Evolutionary conservation across 352 stramenopile genomes (phyloP).

Genomic region (Pythium plurisporium): DNA sequence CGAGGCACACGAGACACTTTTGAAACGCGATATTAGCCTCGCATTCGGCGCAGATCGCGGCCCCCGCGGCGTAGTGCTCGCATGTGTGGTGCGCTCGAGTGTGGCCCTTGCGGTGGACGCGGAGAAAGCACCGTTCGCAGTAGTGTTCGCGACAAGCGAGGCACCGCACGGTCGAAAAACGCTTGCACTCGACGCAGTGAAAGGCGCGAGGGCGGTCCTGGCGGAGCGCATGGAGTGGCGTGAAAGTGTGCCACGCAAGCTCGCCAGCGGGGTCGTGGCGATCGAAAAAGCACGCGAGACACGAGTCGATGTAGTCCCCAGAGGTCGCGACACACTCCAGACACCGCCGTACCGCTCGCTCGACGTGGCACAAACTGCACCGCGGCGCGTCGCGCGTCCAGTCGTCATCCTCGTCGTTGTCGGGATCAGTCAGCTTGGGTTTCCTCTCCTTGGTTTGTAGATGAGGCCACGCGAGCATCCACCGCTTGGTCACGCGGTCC

Average conservation of each 20-base stretch:
- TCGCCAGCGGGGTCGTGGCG: slow-evolving; percentile 28
- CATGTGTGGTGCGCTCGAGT: slow-evolving; percentile 43
- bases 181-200: slow-evolving; percentile 70
- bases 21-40: slow-evolving; percentile 61
- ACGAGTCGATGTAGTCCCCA: slow-evolving; percentile 73
- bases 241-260: slow-evolving; percentile 58
- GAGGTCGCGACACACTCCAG: slow-evolving; percentile 53
- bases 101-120: slow-evolving; percentile 60
- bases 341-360: slow-evolving; percentile 58
- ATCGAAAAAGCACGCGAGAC: slow-evolving; percentile 71
- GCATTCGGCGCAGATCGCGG: slow-evolving; percentile 66
- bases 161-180: slow-evolving; percentile 53
- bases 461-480: slow-evolving; percentile 69
- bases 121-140: slow-evolving; percentile 69
- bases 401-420: neutral
- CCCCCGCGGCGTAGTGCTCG: slow-evolving; percentile 56
- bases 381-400: slow-evolving; percentile 10
- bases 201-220: slow-evolving; percentile 28
- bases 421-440: neutral
- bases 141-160: slow-evolving; percentile 78
- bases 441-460: slow-evolving; percentile 20
- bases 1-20: slow-evolving; percentile 58
- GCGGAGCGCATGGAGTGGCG: slow-evolving; percentile 32
- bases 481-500: slow-evolving; percentile 63
- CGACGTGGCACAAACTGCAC: slow-evolving; percentile 55